Evolutionary conservation across 2,329 filamentous ascomycete species (phyloP), one percentile per base, ranked within the genome.

Genomic region (Acrocalymma vagum): DNA sequence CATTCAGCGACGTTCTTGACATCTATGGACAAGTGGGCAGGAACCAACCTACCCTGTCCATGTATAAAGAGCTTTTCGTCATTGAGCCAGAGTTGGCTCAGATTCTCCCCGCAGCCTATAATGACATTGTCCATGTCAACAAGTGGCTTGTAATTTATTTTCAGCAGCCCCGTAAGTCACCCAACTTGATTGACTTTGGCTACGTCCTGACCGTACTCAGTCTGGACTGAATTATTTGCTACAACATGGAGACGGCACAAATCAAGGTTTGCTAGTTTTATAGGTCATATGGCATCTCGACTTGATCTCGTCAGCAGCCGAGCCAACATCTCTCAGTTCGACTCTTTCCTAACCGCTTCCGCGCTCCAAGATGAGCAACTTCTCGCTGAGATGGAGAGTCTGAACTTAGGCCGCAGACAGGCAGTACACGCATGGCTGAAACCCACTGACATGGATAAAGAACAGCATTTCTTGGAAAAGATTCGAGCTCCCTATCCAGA

Each of bases 191-290:
- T 20, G 23, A 20, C n/a, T 8, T 36, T 36, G 15, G 33, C 9
- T 26, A 14, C 9, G 11, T 29, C 6, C 29, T 24, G 22, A 29
- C n/a, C 18, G 17, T 18, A 29, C 9, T 3, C 21, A 66, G 63
- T 43, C 13, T 66, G 60, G 62, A 38, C 49, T 17, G 38, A 55
- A 10, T 5, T 62, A 9, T 67, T 64, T 24, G 32, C 38, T 3
- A 48, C 57, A 9, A 45, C 55, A 9, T 66, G 62, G 61, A 42
- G 45, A 25, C 43, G 49, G 10, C 52, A 45, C 31, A 54, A 52
- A 21, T 23, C 54, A 25, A 49, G 41, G 20, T 41, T 57, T 16
- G 21, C 35, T 3, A 30, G 23, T 14, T 55, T 58, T 5, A 35
- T 63, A 7, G 27, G 33, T 9, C 48, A 50, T n/a, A 53, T 65